These are phyloP conservation scores for Agapanthus africanus DNA, from an alignment of 106 monocot genomes.

Conservation along the genomic window DNA sequence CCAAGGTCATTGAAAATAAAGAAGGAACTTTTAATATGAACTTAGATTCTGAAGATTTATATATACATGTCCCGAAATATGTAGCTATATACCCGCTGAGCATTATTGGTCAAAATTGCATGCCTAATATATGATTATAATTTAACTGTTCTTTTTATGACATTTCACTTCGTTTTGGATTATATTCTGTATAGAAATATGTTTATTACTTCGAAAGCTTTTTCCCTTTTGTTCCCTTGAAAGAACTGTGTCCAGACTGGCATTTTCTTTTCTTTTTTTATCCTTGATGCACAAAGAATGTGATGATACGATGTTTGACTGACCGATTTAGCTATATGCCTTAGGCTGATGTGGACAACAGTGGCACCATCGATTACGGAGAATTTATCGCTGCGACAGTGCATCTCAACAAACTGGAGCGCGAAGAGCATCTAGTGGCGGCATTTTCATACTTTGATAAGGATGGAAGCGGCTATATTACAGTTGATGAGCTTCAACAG, in stretches of 20 bases:
- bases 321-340: neutral
- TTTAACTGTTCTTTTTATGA: neutral
- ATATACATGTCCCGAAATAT: neutral
- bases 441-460: slow-evolving; percentile 22
- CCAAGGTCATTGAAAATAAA: neutral
- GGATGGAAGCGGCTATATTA: slow-evolving; percentile 19
- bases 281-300: neutral
- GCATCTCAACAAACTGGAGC: slow-evolving; percentile 21
- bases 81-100: neutral
- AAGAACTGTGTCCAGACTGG: neutral
- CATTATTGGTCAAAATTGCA: neutral
- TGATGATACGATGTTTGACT: neutral
- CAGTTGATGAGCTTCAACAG: slow-evolving; percentile 22
- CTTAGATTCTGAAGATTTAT: neutral
- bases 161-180: neutral
- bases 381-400: slow-evolving; percentile 18
- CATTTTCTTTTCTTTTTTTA: neutral
- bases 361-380: slow-evolving; percentile 20
- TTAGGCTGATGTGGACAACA: slow-evolving; percentile 23
- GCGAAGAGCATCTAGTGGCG: slow-evolving; percentile 18
- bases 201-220: neutral
- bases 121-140: neutral
- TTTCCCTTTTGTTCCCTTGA: neutral
- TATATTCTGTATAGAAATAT: neutral
- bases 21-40: neutral